A percentile compares a stretch with the other conserved stretches of the same genome.
Conservation (phyloP, 2,329 filamentous ascomycete genomes). For the Dothistroma pini region DNA sequence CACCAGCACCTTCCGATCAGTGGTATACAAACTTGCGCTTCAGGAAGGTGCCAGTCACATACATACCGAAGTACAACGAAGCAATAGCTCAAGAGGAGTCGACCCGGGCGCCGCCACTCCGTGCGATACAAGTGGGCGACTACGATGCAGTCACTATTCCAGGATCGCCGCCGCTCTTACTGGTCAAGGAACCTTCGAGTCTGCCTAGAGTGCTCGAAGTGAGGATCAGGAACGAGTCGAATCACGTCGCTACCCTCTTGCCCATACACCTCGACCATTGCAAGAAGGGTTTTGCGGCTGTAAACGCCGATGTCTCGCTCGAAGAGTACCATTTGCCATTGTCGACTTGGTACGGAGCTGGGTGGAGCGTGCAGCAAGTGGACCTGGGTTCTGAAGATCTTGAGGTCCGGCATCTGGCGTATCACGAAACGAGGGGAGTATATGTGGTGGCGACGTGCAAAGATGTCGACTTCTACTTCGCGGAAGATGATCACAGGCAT, state of each 20-base stretch:
- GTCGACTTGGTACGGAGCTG: conserved; percentile 67
- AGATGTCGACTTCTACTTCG: conserved; percentile 71
- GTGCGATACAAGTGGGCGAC: conserved; percentile 64
- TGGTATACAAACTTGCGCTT: conserved; percentile 65
- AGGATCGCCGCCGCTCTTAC: conserved; percentile 72
- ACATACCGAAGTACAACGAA: conserved; percentile 57
- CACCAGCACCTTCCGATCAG: neutral
- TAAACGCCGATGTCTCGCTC: conserved; percentile 56
- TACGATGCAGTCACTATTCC: conserved; percentile 81
- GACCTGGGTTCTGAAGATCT: conserved; percentile 49
- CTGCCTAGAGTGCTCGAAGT: conserved; percentile 58
- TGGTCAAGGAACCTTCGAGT: conserved; percentile 77
- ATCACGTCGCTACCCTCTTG: conserved; percentile 50
- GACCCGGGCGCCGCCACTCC: conserved; percentile 48
- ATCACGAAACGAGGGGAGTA: conserved; percentile 68
- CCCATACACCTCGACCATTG: conserved; percentile 73
- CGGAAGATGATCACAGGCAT: conserved; percentile 77
- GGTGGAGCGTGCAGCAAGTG: conserved; percentile 71
- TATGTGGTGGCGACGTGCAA: conserved; percentile 73
- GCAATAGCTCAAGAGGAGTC: conserved; percentile 49
- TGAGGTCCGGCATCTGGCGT: conserved; percentile 66
- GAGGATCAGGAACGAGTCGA: conserved; percentile 5
- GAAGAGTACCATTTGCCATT: conserved; percentile 69
- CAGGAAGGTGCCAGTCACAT: conserved; percentile 67
- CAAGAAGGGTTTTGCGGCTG: conserved; percentile 72